phyloP scores from a whole-genome alignment of 805 yeast genomes.

The Wickerhamiella sergipiensis region DNA sequence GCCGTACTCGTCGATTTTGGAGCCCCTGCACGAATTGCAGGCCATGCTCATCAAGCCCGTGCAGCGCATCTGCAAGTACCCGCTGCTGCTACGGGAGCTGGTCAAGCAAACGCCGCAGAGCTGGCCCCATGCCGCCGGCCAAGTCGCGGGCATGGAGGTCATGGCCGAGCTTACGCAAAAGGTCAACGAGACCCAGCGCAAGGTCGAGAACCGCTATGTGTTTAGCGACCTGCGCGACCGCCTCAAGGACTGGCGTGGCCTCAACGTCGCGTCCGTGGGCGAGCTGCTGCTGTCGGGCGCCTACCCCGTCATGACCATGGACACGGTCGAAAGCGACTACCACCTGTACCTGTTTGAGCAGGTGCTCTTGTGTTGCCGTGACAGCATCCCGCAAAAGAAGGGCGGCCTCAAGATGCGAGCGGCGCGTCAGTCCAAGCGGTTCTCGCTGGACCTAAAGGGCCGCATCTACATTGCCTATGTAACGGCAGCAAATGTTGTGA shows the following conservation, averaged over 20 bases:
- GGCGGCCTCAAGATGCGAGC: conserved; percentile 37
- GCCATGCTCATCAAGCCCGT: conserved; percentile 85
- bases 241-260: conserved; percentile 88
- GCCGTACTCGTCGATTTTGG: conserved; percentile 46
- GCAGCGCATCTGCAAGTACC: conserved; percentile 92
- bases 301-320: conserved; percentile 34
- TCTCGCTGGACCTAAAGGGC: conserved; percentile 52
- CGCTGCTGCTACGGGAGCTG: conserved; percentile 59
- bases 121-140: conserved; percentile 48
- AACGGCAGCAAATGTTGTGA: conserved; percentile 28
- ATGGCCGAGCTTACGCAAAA: conserved; percentile 73
- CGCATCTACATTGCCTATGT: conserved; percentile 66
- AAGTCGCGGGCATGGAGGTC: conserved; percentile 53
- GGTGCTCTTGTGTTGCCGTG: conserved; percentile 51
- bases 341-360: conserved; percentile 79
- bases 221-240: conserved; percentile 56
- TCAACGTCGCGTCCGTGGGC: conserved; percentile 66
- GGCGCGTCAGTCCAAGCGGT: conserved; percentile 15
- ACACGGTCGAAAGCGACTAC: conserved; percentile 66
- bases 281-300: conserved; percentile 64
- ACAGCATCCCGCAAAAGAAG: conserved; percentile 37
- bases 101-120: conserved; percentile 45
- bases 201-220: conserved; percentile 70
- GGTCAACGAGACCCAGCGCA: conserved; percentile 88
- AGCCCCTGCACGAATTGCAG: conserved; percentile 79